These are phyloP conservation scores for Eutreptiella sp. DNA, from an alignment of 208 protist species.

Conservation along the genomic window DNA sequence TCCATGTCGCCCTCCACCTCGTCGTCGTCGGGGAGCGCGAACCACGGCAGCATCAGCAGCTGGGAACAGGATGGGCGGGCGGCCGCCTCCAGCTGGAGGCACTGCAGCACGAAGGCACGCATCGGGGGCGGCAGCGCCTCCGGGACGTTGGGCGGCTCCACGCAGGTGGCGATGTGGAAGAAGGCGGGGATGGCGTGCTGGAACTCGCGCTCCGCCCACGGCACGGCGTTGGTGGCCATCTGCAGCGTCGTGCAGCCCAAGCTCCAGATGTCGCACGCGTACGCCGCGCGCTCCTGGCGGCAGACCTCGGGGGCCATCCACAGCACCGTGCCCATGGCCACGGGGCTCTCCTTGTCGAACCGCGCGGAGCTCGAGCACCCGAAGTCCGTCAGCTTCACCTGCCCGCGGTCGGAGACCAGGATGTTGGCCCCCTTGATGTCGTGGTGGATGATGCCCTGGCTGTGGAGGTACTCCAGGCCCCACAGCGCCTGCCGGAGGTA, in stretches of 20 bases:
- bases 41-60: slow-evolving; percentile 7
- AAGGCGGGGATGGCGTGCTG: slow-evolving; percentile 1
- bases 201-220: not conserved
- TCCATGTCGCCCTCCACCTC: too few species aligned
- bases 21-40: too few species aligned
- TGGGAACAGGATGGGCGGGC: not conserved
- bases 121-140: not conserved
- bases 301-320: slow-evolving; percentile 78
- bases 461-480: slow-evolving; percentile 55
- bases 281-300: slow-evolving; percentile 49
- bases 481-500: slow-evolving; percentile 17
- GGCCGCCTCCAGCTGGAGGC: not conserved
- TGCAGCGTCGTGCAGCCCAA: slow-evolving; percentile 69
- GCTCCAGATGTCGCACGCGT: slow-evolving; percentile 67
- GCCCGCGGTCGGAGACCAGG: slow-evolving; percentile 66
- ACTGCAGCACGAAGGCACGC: slow-evolving; percentile 7
- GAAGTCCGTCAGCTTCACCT: slow-evolving; percentile 84
- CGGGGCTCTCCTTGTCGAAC: too few species aligned
- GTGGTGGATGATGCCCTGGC: slow-evolving; percentile 66
- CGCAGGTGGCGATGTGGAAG: slow-evolving; percentile 11
- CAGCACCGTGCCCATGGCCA: slow-evolving; percentile 60
- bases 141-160: slow-evolving; percentile 8
- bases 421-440: slow-evolving; percentile 83
- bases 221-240: slow-evolving; percentile 57
- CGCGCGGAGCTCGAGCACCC: slow-evolving; percentile 63